Base-by-base conservation (phyloP, 192 early-diverging fungal species). In the Coemansia sp. region DNA sequence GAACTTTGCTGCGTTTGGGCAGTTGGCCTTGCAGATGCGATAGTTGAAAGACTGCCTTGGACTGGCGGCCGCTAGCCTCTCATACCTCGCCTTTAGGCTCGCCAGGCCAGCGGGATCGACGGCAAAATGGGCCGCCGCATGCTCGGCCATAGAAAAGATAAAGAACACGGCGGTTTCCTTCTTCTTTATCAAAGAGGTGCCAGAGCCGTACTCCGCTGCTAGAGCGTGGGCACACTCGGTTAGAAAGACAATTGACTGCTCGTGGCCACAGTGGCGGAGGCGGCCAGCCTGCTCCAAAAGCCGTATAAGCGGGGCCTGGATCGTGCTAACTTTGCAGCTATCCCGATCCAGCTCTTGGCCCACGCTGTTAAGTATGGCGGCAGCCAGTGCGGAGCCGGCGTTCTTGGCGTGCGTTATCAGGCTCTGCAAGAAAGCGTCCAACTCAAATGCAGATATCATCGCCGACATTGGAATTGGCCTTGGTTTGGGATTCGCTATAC, bases 21-120 rank as follows among this genome's bases (percentile, higher is more conserved):
- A 73, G 43, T 79, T 79, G 31, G 63, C 20, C 18, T 37, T 23
- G 45, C 52, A 62, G 11, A 80, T 68, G 56, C 69, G 72, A 38
- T 75, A 75, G 34, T 68, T 67, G 58, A 75, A 80, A 12, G 77
- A 72, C 50, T 80, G 72, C 25, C 47, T 69, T n/a, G 66, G 69
- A 10, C 53, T 61, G 33, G 36, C 69, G 11, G 65, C 38, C n/a
- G 56, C 71, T 0, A 80, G 69, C 21, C 38, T 50, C 12, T 28
- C 34, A 20, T 80, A 75, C 3, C 38, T 61, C n/a, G 36, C 34
- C 33, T 58, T 72, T 20, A 81, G 59, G 28, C 26, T 62, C 21
- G 11, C 31, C 21, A 42, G 1, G 23, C 55, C 38, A 5, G 23
- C 31, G 3, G 65, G 69, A 16, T 75, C 73, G n/a, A 81, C 70